Evolutionary conservation across 2,329 filamentous ascomycete genomes (phyloP), one percentile per base, ranked within the genome.

Genomic region (Emmonsia crescens): DNA sequence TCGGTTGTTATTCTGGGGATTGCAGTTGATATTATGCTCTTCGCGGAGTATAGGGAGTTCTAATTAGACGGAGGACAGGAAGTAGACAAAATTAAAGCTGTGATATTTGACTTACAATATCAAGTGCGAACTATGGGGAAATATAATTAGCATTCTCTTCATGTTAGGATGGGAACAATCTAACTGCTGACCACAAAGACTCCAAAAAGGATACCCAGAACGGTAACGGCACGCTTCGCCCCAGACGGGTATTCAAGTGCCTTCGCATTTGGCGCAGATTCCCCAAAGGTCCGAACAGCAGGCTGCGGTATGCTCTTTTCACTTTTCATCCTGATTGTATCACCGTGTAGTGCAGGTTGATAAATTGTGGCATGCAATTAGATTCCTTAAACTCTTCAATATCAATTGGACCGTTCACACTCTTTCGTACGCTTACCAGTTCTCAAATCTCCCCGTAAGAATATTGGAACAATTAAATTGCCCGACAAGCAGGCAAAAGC

Each of bases 21-120:
- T 27, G 57, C 57, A 5, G 57, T 59, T 42, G 57, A 24, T 10
- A 59, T 46, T 19, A 59, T 59, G 42, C 29, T 57, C 29, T 57
- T 29, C 6, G n/a, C 8, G 19, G 42, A 46, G 42, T 21, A 46
- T 5, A n/a, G n/a, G 42, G 42, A 10, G 9, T 36, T 46, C 8
- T 46, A n/a, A n/a, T 46, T 46, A 46, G 42, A 19, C 21, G 42
- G 19, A 21, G 19, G 42, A 46, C 42, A 21, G 19, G n/a, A 46
- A 46, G 42, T 46, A 46, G 19, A 21, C 42, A 46, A 46, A 46
- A 46, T 21, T 46, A 9, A 5, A 46, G 19, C 42, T 21, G 19
- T 46, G 42, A 46, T 21, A 21, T 21, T 21, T 46, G 42, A 46
- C 42, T 46, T n/a, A 46, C 42, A 46, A 46, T 46, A 46, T 46